Evolutionary conservation across 2,329 filamentous ascomycete genomes (phyloP), one percentile per base, ranked within the genome.

Genomic region (Nakataea oryzae): DNA sequence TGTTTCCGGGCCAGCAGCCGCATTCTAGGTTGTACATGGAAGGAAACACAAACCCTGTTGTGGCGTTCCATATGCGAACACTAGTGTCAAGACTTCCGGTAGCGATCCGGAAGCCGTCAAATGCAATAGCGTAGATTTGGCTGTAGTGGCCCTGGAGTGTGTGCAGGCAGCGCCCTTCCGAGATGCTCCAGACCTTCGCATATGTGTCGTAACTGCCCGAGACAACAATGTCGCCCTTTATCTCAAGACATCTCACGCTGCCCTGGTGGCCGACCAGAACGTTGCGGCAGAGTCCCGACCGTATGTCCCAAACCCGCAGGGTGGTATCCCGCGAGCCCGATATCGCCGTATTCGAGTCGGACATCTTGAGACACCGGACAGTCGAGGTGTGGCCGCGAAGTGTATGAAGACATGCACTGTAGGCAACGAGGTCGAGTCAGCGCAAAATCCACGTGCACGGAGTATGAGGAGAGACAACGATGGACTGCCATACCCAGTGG

Each of bases 151-250:
- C 95, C 57, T 89, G 87, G 54, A 99, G 81, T 0, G 92, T 97
- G 67, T 93, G 88, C 62, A 97, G 78, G 73, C 95, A 99, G 65
- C 91, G 87, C 32, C 95, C 95, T 75, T 97, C 91, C 2, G 91
- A 96, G 61, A 99, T 97, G 74, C 91, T 97, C 95, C 95, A 99
- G 63, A 99, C 93, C 69, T 92, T 89, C 27, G 95, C 95, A 27
- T 91, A 97, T 8, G 95, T 97, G 73, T 99, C 95, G 75, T 99
- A 99, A 74, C 92, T 96, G 63, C 95, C 95, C 32, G 93, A 97
- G n/a, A 99, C 95, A 54, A 97, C 91, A 66, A 96, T 86, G 75
- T 99, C 93, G 62, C 93, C 95, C 72, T 96, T 91, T 69, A 97
- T 96, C 72, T 96, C 95, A 55, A 99, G 80, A 73, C 93, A 99